Evolutionary conservation across 371 early-diverging fungal species (phyloP).

Genomic region (Circinella umbellata): DNA sequence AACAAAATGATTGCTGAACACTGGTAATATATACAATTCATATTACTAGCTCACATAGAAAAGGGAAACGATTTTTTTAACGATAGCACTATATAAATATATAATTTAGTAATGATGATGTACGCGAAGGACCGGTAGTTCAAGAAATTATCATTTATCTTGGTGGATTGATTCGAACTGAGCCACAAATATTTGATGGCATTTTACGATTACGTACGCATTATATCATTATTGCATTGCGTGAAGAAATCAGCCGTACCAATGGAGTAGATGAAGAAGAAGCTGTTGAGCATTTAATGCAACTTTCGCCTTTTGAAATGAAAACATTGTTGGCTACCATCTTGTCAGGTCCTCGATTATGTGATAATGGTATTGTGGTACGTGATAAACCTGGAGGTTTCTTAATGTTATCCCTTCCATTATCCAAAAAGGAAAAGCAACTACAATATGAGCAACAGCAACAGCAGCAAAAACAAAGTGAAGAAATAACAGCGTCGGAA

Average conservation of each 20-base stretch:
- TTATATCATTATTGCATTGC: constrained; percentile 81
- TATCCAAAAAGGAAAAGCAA: neutral
- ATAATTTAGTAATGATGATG: constrained; percentile 63
- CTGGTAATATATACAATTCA: constrained; percentile 34
- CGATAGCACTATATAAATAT: neutral
- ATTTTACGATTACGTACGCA: constrained; percentile 84
- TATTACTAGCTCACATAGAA: too few species aligned
- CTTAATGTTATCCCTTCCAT: constrained; percentile 34
- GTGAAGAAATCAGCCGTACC: constrained; percentile 83
- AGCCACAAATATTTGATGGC: constrained; percentile 79
- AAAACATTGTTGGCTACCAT: constrained; percentile 78
- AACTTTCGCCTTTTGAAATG: constrained; percentile 81
- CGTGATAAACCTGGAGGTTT: constrained; percentile 56
- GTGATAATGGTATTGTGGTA: constrained; percentile 50
- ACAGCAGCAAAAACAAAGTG: neutral
- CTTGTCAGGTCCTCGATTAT: constrained; percentile 69
- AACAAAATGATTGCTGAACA: constrained; percentile 67
- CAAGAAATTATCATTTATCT: constrained; percentile 85
- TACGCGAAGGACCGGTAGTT: constrained; percentile 84
- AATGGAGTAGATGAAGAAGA: constrained; percentile 78
- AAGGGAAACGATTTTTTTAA: too few species aligned
- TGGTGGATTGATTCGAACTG: constrained; percentile 75
- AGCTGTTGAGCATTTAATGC: constrained; percentile 83
- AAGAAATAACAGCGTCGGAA: neutral
- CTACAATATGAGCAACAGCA: neutral